These are phyloP conservation scores for Corniculantispora saksenae DNA, from an alignment of 2,329 filamentous ascomycete species.

Conservation along the genomic window DNA sequence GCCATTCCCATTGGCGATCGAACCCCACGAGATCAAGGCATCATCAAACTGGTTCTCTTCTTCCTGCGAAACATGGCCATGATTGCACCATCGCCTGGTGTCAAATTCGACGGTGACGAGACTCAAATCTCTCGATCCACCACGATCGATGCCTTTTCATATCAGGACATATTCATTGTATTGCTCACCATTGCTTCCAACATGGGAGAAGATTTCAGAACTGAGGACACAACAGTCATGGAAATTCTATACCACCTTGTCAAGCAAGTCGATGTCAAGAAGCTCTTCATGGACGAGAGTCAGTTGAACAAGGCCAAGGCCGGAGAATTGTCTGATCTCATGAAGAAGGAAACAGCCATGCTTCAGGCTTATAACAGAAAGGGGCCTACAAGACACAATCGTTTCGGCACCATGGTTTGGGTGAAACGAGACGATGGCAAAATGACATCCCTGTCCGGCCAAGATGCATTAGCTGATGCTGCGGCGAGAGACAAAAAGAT, in stretches of 20 bases:
- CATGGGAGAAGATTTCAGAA: constrained; percentile 89
- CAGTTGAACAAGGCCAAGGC: constrained; percentile 69
- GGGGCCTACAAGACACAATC: constrained; percentile 83
- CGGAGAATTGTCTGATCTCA: constrained; percentile 71
- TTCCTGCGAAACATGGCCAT: constrained; percentile 86
- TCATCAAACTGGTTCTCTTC: constrained; percentile 87
- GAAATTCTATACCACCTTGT: constrained; percentile 91
- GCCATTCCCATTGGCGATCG: constrained; percentile 75
- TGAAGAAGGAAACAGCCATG: constrained; percentile 84
- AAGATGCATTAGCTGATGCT: constrained; percentile 76
- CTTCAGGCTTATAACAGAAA: constrained; percentile 73
- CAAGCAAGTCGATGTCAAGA: constrained; percentile 82
- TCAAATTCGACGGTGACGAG: constrained; percentile 83
- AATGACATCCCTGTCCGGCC: constrained; percentile 83
- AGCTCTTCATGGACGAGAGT: constrained; percentile 80
- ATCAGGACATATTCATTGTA: constrained; percentile 86
- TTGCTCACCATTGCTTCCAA: constrained; percentile 87
- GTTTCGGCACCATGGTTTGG: constrained; percentile 98
- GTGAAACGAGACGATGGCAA: constrained; percentile 84
- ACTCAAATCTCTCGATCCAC: constrained; percentile 84
- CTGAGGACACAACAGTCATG: constrained; percentile 84
- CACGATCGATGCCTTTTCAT: constrained; percentile 84
- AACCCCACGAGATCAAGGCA: constrained; percentile 78
- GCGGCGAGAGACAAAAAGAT: constrained; percentile 79
- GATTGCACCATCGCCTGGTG: constrained; percentile 72